Base-by-base conservation (phyloP, 495 filamentous ascomycete genomes). In the Neurospora sp. region DNA sequence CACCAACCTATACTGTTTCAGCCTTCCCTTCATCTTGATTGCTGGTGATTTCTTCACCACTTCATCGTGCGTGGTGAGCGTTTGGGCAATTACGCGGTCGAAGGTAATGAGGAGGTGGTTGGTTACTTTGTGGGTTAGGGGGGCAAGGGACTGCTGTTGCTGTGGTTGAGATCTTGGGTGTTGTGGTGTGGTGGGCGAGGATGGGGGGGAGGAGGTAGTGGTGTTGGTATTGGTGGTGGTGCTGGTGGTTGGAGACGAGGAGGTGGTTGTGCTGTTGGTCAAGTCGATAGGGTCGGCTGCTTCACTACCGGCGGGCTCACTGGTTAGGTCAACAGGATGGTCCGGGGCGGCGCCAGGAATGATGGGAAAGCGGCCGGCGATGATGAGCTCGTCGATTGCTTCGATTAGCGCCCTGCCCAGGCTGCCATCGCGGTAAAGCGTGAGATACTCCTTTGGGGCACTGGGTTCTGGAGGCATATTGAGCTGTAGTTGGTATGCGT, bases 391-490 rank as follows among this genome's bases (percentile, higher is more conserved):
- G 53, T 72, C 59, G 31, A 72, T 20, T 11, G 71, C 22, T 20
- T 72, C 59, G 59, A 72, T 72, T 14, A 72, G 59, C 1, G 71
- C 3, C 0, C 6, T 11, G 12, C 71, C 71, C 2, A 72, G 71
- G 38, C 27, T 68, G 18, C 71, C 71, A 27, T 27, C 65, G 27
- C 71, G 71, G 71, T 69, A 72, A 65, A 72, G 53, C 8, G 22
- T 61, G 22, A 61, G 6, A 3, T 61, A 31, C 22, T 35, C 53
- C 4, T 48, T 53, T 4, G n/a, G 46, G 0, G 10, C n/a, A 4
- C 46, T 53, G 46, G 4, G 10, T 0, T 61, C 5, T 61, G 20
- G 2, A 3, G 48, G 2, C 48, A 61, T 61, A 0, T 31, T 18
- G 5, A 6, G 27, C 22, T 27, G 22, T 16, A 16, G 22, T 61